Base-by-base conservation (phyloP, 2,329 filamentous ascomycete species). In the Plectosphaerella plurivora region DNA sequence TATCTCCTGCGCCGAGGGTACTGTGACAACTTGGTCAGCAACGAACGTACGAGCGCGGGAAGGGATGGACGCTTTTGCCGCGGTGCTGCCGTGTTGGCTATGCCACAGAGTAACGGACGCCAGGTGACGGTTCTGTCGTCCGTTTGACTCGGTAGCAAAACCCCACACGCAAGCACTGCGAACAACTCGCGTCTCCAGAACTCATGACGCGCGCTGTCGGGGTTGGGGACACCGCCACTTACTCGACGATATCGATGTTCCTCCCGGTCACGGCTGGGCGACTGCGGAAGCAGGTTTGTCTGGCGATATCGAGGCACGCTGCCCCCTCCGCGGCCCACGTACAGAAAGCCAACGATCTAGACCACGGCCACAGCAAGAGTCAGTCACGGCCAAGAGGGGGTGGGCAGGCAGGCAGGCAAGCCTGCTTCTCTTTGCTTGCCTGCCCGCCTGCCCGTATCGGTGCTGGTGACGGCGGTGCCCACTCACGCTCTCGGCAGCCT, bases 1-100 rank as follows among this genome's bases (percentile, higher is more conserved):
- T 89, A 63, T 91, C 88, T 58, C 88, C 88, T 44, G 87, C 87
- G 51, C 87, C 88, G 55, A 90, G 79, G 6, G 86, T 78, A 64
- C 87, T 89, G 64, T 64, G 35, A 39, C 16, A 7, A 16, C 20
- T 16, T 16, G 15, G 47, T 22, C 20, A 24, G 28, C 48, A 16
- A 51, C 11, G 20, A 39, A 18, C 25, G 22, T 36, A 36, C 15
- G 24, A 11, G n/a, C 45, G 18, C 35, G 16, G 14, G 41, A 49
- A 51, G 55, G 52, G 49, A 33, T 33, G 28, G 28, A 22, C 28
- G 28, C 28, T 33, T 12, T 12, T 22, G 22, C 22, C 22, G 22
- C 22, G 5, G 22, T 22, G n/a, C n/a, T n/a, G n/a, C n/a, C n/a
- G 22, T 22, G 22, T 22, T 22, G 22, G 22, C 22, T 22, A 22